Percentiles rank a stretch among this genome's conserved stretches.
phyloP scores from a whole-genome alignment of 768 basidiomycete species.

The Phlebiopsis gigantea region DNA sequence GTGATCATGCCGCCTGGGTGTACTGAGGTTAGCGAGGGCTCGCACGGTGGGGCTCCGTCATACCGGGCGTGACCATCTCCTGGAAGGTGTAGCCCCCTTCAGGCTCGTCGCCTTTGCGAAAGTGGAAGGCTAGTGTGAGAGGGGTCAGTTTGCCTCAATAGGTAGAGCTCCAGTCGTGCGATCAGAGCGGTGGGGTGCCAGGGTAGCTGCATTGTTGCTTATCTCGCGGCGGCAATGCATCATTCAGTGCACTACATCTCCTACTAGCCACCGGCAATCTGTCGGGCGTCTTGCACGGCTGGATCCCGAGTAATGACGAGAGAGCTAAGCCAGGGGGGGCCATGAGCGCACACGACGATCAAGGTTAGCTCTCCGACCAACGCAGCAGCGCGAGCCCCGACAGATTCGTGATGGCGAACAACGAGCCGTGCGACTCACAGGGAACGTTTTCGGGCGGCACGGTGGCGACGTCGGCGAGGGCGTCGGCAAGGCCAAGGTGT shows the following conservation, averaged over 20 bases:
- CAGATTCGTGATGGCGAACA: too few relatives aligned
- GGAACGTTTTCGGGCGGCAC: slow-evolving; percentile 20
- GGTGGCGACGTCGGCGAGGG: slow-evolving; percentile 20
- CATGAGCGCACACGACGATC: neutral
- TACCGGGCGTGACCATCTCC: slow-evolving; percentile 53
- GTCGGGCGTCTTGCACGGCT: too few relatives aligned
- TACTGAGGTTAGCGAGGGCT: neutral
- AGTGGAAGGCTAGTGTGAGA: slow-evolving; percentile 46
- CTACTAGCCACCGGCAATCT: too few relatives aligned
- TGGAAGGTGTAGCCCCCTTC: slow-evolving; percentile 46
- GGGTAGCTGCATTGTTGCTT: too few relatives aligned
- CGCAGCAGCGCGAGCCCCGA: neutral
- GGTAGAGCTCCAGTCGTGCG: neutral
- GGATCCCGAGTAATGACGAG: too few relatives aligned
- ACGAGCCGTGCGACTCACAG: slow-evolving; percentile 25
- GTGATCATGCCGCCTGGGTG: slow-evolving; percentile 25
- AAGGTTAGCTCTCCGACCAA: neutral
- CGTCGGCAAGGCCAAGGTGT: slow-evolving; percentile 22
- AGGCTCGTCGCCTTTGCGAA: slow-evolving; percentile 57
- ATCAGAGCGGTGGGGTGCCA: too few relatives aligned
- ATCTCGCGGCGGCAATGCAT: too few relatives aligned
- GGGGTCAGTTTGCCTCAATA: neutral
- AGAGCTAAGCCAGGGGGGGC: neutral
- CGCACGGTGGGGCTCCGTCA: slow-evolving; percentile 10
- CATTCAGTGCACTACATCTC: too few relatives aligned